Conservation (phyloP, 441 rosid genomes). For the Erysimum cheiri region DNA sequence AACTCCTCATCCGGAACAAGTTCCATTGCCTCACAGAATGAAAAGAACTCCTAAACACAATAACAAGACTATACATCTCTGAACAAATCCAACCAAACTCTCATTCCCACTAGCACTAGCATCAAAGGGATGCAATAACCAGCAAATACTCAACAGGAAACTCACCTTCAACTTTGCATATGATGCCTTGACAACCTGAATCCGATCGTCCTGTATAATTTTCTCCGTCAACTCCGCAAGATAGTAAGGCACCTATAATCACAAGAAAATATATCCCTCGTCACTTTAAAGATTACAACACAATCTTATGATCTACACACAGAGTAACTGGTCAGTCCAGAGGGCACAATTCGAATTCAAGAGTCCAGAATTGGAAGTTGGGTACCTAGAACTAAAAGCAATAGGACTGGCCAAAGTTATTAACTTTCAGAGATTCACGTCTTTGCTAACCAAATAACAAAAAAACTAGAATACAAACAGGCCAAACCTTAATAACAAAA, state of each 20-base stretch:
- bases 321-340: constrained; percentile 1
- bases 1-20: constrained; percentile 82
- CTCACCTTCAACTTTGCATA: constrained; percentile 70
- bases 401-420: no score
- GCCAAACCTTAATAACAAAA: no score
- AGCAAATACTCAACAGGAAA: constrained; percentile 15
- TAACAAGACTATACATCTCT: constrained; percentile 14
- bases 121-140: constrained; percentile 3
- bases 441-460: no score
- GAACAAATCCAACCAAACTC: not conserved
- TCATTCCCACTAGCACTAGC: constrained; percentile 1
- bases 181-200: constrained; percentile 64
- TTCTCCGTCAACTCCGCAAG: constrained; percentile 83
- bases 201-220: constrained; percentile 63
- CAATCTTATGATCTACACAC: constrained; percentile 2
- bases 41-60: constrained; percentile 70
- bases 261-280: not conserved
- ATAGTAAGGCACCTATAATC: constrained; percentile 78
- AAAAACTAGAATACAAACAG: constrained; percentile 10
- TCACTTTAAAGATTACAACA: constrained; percentile 9
- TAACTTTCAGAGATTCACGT: no score
- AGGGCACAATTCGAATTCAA: no score
- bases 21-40: constrained; percentile 92
- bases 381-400: no score
- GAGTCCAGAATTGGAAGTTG: no score